These are phyloP conservation scores for Alternaria consortialis DNA, from an alignment of 2,329 filamentous ascomycete species.

Conservation along the genomic window DNA sequence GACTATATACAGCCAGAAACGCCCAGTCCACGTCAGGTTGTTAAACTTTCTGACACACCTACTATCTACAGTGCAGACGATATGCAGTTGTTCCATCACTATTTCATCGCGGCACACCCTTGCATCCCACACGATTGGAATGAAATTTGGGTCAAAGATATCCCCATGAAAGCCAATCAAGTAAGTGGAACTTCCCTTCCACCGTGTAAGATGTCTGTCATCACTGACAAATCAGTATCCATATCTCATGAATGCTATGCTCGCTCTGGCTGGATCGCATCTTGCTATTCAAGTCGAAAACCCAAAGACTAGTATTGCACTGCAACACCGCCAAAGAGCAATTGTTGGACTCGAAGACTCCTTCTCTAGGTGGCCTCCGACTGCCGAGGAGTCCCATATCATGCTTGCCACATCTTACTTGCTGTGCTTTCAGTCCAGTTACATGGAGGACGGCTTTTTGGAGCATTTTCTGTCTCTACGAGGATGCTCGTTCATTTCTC, in stretches of 20 bases:
- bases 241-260: slow-evolving; percentile 37
- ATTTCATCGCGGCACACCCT: slow-evolving; percentile 55
- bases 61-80: slow-evolving; percentile 55
- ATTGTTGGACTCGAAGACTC: slow-evolving; percentile 32
- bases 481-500: slow-evolving; percentile 30
- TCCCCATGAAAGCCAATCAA: slow-evolving; percentile 26
- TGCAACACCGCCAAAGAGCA: slow-evolving; percentile 33
- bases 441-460: slow-evolving; percentile 29
- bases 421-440: slow-evolving; percentile 30
- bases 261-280: slow-evolving; percentile 38
- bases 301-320: slow-evolving; percentile 10
- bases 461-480: slow-evolving; percentile 32
- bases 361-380: slow-evolving; percentile 32
- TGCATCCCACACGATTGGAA: slow-evolving; percentile 25
- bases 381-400: slow-evolving; percentile 32
- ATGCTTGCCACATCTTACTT: slow-evolving; percentile 38
- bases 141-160: slow-evolving; percentile 26
- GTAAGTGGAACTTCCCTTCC: slow-evolving; percentile 10
- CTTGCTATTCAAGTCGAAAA: slow-evolving; percentile 26
- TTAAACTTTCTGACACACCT: slow-evolving; percentile 28
- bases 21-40: slow-evolving; percentile 19
- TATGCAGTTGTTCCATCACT: slow-evolving; percentile 64
- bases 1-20: slow-evolving; percentile 22
- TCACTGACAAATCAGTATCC: slow-evolving; percentile 26
- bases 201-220: not conserved